Evolutionary conservation across 2,329 filamentous ascomycete species (phyloP).

Genomic region (Trichoderma endophyticum): DNA sequence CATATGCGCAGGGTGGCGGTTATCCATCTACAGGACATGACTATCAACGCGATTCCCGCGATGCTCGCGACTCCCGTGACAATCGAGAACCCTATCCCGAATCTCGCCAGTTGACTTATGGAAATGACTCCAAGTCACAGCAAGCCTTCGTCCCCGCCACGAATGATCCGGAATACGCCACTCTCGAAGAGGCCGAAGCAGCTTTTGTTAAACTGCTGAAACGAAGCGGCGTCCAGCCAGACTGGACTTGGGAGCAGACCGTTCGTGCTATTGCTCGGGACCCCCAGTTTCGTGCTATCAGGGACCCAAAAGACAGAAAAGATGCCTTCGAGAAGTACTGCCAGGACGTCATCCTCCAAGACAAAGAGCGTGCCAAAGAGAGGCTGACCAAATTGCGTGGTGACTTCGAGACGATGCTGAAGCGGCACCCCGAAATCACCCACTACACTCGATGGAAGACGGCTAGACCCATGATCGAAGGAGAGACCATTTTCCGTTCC

Average conservation of each 20-base stretch:
- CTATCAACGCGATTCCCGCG: slow-evolving; percentile 33
- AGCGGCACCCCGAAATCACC: slow-evolving; percentile 94
- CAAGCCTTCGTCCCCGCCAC: slow-evolving; percentile 60
- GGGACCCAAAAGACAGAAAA: slow-evolving; percentile 87
- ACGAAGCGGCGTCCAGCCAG: slow-evolving; percentile 78
- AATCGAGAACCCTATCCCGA: slow-evolving; percentile 45
- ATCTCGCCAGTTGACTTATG: slow-evolving; percentile 56
- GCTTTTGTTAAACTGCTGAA: slow-evolving; percentile 90
- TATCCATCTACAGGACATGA: slow-evolving; percentile 36
- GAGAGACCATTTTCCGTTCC: slow-evolving; percentile 91
- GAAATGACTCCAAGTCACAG: slow-evolving; percentile 54
- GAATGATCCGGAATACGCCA: slow-evolving; percentile 74
- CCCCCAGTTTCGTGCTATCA: slow-evolving; percentile 86
- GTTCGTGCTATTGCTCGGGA: slow-evolving; percentile 85
- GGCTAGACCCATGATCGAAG: slow-evolving; percentile 87
- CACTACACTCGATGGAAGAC: slow-evolving; percentile 98
- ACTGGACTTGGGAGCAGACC: slow-evolving; percentile 90
- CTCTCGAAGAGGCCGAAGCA: slow-evolving; percentile 82
- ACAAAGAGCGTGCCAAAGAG: slow-evolving; percentile 93
- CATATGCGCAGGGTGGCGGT: slow-evolving; percentile 44
- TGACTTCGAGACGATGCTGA: slow-evolving; percentile 95
- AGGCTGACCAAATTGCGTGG: slow-evolving; percentile 84
- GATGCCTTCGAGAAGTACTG: slow-evolving; percentile 93
- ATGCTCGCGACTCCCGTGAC: slow-evolving; percentile 25
- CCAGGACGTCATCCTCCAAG: slow-evolving; percentile 81